Evolutionary conservation across 148 eudicot species (phyloP).

Genomic region (Chenopodium quinoa): DNA sequence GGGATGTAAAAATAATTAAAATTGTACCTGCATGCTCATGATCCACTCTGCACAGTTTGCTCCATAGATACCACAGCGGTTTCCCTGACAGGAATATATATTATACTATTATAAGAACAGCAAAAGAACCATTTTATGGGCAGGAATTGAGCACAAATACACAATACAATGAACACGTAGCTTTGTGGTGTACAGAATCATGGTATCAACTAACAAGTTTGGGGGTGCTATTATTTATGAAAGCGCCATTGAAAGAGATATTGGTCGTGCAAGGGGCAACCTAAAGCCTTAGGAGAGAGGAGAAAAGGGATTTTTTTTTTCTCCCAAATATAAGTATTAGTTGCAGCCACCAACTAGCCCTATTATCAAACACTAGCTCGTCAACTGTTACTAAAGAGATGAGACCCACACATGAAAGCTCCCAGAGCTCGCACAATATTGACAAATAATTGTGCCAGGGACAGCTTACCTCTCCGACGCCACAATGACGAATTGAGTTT

Average conservation of each 20-base stretch:
- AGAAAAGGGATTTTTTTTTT: not conserved
- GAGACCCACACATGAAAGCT: not conserved
- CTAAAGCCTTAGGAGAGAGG: not conserved
- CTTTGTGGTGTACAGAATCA: not conserved
- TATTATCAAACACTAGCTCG: not conserved
- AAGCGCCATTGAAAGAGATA: too few species aligned
- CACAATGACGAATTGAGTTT: conserved; percentile 79
- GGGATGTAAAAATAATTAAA: conserved; percentile 7
- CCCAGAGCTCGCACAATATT: not conserved
- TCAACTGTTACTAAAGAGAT: not conserved
- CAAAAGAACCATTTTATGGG: not conserved
- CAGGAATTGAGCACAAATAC: not conserved
- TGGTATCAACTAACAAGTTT: not conserved
- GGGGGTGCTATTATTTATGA: not conserved
- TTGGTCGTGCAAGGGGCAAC: not conserved
- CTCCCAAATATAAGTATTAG: not conserved
- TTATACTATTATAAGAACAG: conserved; percentile 1
- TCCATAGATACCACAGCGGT: conserved; percentile 88
- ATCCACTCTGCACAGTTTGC: conserved; percentile 83
- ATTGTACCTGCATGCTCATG: conserved; percentile 97
- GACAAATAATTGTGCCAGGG: not conserved
- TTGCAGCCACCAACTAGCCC: not conserved
- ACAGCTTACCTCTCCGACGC: conserved; percentile 62
- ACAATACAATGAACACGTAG: not conserved
- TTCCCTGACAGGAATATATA: conserved; percentile 59